Base-by-base conservation (phyloP, 805 yeast genomes). In the Kodamaea jinghongensis region DNA sequence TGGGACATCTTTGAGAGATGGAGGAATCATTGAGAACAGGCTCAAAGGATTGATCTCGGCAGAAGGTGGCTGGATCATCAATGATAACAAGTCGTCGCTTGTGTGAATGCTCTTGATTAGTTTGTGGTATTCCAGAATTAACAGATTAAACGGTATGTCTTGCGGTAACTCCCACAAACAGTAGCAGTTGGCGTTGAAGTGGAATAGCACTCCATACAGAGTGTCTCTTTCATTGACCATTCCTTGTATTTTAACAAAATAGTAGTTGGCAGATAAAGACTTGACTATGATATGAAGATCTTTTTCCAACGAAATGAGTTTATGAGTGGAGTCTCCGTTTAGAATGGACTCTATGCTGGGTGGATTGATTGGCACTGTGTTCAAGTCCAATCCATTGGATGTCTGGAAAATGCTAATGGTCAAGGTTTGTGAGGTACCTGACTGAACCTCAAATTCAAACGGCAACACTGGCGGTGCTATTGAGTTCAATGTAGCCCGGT, bases 1-100 rank as follows among this genome's bases (percentile, higher is more conserved):
- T 14, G 12, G 17, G 23, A 1, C 52, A 54, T 12, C 23, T 8
- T 20, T 8, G 5, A 8, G 5, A 20, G 23, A 20, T 20, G 23
- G 23, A 6, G 56, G 52, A 23, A 31, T 48, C 59, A 54, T 54
- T 9, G 51, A 45, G 17, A 53, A 51, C 23, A 20, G 23, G 23
- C 23, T 20, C 23, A 20, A 16, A 29, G 32, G 14, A 29, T 29
- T n/a, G n/a, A 5, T 17, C 11, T 11, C 6, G 6, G 11, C 12
- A 27, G 29, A 6, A 27, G 9, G 4, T 6, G 29, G 14, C 11
- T 27, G 14, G 29, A 12, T 6, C 14, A 12, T 27, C 10, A 27
- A 27, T n/a, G 33, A 13, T 30, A 37, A 4, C 36, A 38, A 17
- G 8, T 35, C 36, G 12, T 30, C 17, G 12, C 32, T 28, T 11